These are phyloP conservation scores for Xylona heveae DNA, from an alignment of 495 filamentous ascomycete species.

Conservation along the genomic window DNA sequence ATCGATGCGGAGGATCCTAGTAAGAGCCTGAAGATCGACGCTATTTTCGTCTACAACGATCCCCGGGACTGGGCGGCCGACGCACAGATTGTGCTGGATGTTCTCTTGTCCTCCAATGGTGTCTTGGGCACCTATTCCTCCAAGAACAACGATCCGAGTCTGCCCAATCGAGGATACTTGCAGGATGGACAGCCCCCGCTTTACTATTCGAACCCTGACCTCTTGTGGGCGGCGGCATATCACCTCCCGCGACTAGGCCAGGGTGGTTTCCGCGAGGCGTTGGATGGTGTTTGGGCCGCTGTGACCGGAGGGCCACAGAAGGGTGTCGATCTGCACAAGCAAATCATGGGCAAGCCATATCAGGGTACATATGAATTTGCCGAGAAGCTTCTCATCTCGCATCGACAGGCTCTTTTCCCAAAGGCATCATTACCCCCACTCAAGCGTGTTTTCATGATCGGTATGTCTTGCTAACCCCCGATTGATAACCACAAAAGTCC, in stretches of 20 bases:
- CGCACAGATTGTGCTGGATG: slow-evolving; percentile 56
- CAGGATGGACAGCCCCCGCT: slow-evolving; percentile 58
- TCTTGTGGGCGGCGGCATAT: slow-evolving; percentile 69
- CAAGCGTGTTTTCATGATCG: slow-evolving; percentile 2
- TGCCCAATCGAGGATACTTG: slow-evolving; percentile 57
- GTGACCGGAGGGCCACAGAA: slow-evolving; percentile 37
- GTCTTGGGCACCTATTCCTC: slow-evolving; percentile 55
- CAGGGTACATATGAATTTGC: slow-evolving; percentile 63
- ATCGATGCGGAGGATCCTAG: slow-evolving; percentile 16
- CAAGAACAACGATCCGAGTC: slow-evolving; percentile 26
- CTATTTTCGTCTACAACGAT: slow-evolving; percentile 78
- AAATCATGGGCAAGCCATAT: slow-evolving; percentile 68
- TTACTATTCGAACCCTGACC: slow-evolving; percentile 78
- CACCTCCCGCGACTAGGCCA: slow-evolving; percentile 81
- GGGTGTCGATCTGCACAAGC: slow-evolving; percentile 37
- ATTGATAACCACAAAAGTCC: too few species aligned
- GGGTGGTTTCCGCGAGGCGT: slow-evolving; percentile 67
- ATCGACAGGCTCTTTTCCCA: slow-evolving; percentile 26
- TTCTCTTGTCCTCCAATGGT: slow-evolving; percentile 54
- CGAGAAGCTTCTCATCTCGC: slow-evolving; percentile 42
- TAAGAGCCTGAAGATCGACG: slow-evolving; percentile 47
- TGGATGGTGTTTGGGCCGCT: slow-evolving; percentile 57
- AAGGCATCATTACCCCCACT: slow-evolving; percentile 4
- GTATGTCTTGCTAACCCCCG: too few species aligned
- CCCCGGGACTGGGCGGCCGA: slow-evolving; percentile 90